These are phyloP conservation scores for Tuber indicum DNA, from an alignment of 495 filamentous ascomycete genomes.

Conservation along the genomic window DNA sequence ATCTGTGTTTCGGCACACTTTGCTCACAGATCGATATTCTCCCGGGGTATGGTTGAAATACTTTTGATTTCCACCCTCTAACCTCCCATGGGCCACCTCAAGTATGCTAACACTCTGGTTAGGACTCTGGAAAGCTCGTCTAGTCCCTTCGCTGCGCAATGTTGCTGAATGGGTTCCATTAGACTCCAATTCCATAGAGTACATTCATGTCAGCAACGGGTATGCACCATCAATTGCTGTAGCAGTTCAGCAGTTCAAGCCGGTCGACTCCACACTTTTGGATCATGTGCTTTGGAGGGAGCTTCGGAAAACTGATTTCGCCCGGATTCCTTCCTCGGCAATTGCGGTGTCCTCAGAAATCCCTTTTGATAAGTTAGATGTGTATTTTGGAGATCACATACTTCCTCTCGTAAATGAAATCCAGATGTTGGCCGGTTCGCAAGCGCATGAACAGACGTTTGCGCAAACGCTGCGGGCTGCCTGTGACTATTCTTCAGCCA, in stretches of 20 bases:
- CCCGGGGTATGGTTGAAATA: constrained; percentile 23
- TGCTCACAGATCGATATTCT: constrained; percentile 38
- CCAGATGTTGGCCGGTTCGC: constrained; percentile 18
- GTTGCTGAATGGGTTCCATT: constrained; percentile 29
- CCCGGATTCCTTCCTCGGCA: constrained; percentile 33
- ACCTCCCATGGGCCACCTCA: neutral
- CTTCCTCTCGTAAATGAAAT: constrained; percentile 21
- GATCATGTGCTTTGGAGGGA: constrained; percentile 41
- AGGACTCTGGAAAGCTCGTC: constrained; percentile 34
- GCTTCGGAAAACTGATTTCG: constrained; percentile 29
- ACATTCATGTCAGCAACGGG: constrained; percentile 37
- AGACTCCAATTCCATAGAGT: constrained; percentile 15
- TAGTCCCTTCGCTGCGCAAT: constrained; percentile 27
- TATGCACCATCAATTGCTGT: constrained; percentile 28
- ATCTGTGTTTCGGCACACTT: constrained; percentile 41
- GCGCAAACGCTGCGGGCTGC: constrained; percentile 24
- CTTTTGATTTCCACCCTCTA: constrained; percentile 7
- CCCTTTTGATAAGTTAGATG: constrained; percentile 19
- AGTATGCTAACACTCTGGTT: neutral
- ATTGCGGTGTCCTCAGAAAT: constrained; percentile 34
- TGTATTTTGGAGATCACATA: constrained; percentile 37
- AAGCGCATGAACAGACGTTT: constrained; percentile 22
- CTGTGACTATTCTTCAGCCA: constrained; percentile 21
- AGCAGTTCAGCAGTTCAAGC: constrained; percentile 28
- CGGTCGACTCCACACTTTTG: constrained; percentile 28